These are phyloP conservation scores for Cucurbita argyrosperma DNA, from an alignment of 306 rosid species.

Conservation along the genomic window DNA sequence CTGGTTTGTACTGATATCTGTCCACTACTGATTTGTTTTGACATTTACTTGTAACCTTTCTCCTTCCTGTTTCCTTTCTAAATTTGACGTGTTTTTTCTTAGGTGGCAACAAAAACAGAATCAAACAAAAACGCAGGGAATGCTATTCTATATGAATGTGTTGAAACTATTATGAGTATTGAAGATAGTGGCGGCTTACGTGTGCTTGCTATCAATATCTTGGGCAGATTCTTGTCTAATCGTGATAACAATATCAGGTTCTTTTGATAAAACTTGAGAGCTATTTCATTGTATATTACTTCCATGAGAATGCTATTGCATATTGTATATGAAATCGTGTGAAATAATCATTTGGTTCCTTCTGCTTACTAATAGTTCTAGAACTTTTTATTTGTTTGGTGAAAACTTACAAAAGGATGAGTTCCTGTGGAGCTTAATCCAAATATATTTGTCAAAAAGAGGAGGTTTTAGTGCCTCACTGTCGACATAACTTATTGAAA, in stretches of 20 bases:
- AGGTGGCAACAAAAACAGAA: slow-evolving; percentile 98
- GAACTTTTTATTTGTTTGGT: not conserved
- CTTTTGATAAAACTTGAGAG: slow-evolving; percentile 1
- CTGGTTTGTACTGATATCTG: not conserved
- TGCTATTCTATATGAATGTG: slow-evolving; percentile 91
- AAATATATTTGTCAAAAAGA: not conserved
- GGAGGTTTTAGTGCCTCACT: not conserved
- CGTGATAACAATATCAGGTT: slow-evolving; percentile 98
- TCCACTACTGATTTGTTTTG: not conserved
- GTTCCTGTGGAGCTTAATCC: not conserved
- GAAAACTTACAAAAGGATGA: not conserved
- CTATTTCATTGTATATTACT: not conserved
- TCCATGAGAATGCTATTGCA: not conserved
- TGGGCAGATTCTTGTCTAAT: slow-evolving; percentile 94
- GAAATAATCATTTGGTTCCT: not conserved
- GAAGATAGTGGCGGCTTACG: slow-evolving; percentile 96
- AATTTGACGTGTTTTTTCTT: slow-evolving; percentile 16
- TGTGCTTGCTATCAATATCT: slow-evolving; percentile 88
- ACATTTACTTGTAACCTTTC: slow-evolving; percentile 5
- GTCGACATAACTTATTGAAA: not conserved
- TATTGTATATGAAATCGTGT: not conserved
- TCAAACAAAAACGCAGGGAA: slow-evolving; percentile 95
- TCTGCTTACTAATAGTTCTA: not conserved
- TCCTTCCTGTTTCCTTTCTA: not conserved
- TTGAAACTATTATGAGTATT: slow-evolving; percentile 93